Percentiles rank a stretch among this genome's conserved stretches.
Conservation (phyloP, 2,329 filamentous ascomycete species). For the Fusarium sp. region DNA sequence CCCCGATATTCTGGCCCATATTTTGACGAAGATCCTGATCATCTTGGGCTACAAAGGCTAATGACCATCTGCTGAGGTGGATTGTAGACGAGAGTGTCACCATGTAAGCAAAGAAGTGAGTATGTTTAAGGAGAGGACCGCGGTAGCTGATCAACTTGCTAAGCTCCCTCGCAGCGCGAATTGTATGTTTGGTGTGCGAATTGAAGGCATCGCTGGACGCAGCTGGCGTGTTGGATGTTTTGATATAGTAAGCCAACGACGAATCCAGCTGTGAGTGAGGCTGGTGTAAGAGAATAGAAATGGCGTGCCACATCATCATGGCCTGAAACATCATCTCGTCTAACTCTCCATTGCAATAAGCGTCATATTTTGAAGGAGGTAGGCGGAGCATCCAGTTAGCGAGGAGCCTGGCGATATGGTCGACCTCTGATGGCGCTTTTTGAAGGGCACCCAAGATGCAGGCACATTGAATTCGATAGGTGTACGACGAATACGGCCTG, state of each 20-base stretch:
- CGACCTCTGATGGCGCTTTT: not conserved
- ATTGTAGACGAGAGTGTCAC: slow-evolving; percentile 3
- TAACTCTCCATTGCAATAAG: not conserved
- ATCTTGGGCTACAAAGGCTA: not conserved
- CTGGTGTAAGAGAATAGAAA: not conserved
- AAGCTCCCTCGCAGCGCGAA: not conserved
- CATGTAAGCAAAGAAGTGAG: slow-evolving; percentile 8
- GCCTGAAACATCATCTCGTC: slow-evolving; percentile 12
- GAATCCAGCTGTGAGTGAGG: slow-evolving; percentile 1
- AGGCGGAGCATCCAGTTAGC: slow-evolving; percentile 11
- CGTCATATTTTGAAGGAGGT: not conserved
- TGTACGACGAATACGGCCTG: not conserved
- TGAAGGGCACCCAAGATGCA: not conserved
- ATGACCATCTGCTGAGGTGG: slow-evolving; percentile 4
- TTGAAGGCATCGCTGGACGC: not conserved
- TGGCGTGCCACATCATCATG: slow-evolving; percentile 9
- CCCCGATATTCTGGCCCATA: not conserved
- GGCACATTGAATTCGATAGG: slow-evolving; percentile 4
- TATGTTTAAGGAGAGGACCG: not conserved
- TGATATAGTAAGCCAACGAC: not conserved
- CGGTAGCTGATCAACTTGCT: not conserved
- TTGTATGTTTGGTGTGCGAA: not conserved
- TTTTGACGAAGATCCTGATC: not conserved
- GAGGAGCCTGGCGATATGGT: not conserved
- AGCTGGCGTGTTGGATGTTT: not conserved